Evolutionary conservation across 1,139 yeast species (phyloP).

Genomic region (Diutina siamensis): DNA sequence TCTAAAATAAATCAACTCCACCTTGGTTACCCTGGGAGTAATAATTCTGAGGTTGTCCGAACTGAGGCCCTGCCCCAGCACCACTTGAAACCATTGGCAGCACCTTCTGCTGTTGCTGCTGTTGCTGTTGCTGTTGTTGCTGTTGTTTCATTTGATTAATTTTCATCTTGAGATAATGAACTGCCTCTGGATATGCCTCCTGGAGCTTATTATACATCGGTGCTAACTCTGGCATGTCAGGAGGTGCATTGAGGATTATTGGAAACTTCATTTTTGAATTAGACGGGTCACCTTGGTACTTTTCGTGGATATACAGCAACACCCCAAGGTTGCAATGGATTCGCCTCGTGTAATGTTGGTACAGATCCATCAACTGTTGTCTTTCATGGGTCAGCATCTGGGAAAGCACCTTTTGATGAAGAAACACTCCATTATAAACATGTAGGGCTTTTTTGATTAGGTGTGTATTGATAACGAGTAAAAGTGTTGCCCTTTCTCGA

Average conservation of each 20-base stretch:
- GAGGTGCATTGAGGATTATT: conserved; percentile 41
- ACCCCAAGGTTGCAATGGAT: conserved; percentile 45
- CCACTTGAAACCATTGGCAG: background rate
- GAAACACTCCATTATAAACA: conserved; percentile 24
- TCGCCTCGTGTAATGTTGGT: conserved; percentile 39
- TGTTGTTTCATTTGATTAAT: conserved; percentile 22
- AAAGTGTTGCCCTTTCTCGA: conserved; percentile 37
- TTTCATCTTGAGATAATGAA: conserved; percentile 36
- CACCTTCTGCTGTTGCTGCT: conserved; percentile 1
- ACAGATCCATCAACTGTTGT: conserved; percentile 30
- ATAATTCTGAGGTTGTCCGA: background rate
- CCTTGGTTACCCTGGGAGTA: background rate
- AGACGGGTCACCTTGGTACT: conserved; percentile 26
- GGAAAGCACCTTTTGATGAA: conserved; percentile 24
- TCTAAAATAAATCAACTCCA: background rate
- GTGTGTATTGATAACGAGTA: conserved; percentile 40
- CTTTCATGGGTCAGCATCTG: conserved; percentile 27
- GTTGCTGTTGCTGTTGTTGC: conserved; percentile 2
- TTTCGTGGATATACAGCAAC: conserved; percentile 40
- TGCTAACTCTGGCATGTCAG: conserved; percentile 42
- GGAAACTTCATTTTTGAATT: conserved; percentile 34
- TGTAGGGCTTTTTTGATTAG: conserved; percentile 37
- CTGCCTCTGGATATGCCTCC: conserved; percentile 44
- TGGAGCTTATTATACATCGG: conserved; percentile 36
- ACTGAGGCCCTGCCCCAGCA: background rate